A percentile compares a stretch with the other conserved stretches of the same genome.
Conservation (phyloP, 2,329 filamentous ascomycete genomes). For the Sphaerulina vaccinii region DNA sequence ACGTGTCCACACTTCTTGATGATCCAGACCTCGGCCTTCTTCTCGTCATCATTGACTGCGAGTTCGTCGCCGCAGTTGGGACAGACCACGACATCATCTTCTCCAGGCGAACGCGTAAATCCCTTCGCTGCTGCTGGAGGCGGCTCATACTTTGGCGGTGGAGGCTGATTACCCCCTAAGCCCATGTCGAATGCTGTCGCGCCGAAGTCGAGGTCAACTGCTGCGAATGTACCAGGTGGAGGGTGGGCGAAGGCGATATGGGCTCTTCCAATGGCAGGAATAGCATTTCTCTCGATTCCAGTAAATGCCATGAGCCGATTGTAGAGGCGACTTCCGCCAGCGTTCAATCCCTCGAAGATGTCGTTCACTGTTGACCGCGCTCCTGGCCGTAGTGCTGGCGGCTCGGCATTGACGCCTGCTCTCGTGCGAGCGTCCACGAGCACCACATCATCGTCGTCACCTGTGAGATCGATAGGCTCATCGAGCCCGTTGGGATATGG, state of each 20-base stretch:
- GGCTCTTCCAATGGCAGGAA: not conserved
- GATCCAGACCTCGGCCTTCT: slow-evolving; percentile 88
- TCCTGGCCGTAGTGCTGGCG: slow-evolving; percentile 26
- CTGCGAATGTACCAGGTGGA: not conserved
- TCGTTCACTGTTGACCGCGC: slow-evolving; percentile 21
- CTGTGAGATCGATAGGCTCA: slow-evolving; percentile 38
- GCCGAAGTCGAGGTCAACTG: slow-evolving; percentile 41
- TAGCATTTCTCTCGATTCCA: not conserved
- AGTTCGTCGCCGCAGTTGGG: slow-evolving; percentile 84
- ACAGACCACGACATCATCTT: slow-evolving; percentile 74
- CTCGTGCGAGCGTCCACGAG: slow-evolving; percentile 24
- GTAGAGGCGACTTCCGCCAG: slow-evolving; percentile 1
- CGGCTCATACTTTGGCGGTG: slow-evolving; percentile 57
- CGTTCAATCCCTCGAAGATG: slow-evolving; percentile 1
- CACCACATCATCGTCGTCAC: slow-evolving; percentile 35
- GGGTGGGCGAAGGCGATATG: slow-evolving; percentile 3
- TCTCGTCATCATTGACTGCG: slow-evolving; percentile 64
- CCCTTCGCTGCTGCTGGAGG: slow-evolving; percentile 68
- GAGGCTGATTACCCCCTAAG: slow-evolving; percentile 30
- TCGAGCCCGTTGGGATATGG: slow-evolving; percentile 25
- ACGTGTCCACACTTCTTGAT: slow-evolving; percentile 91
- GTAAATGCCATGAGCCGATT: not conserved
- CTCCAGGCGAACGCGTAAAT: slow-evolving; percentile 73
- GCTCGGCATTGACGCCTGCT: slow-evolving; percentile 26
- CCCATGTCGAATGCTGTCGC: slow-evolving; percentile 47